Conservation (phyloP, 306 rosid species). For the Lablab purpureus region DNA sequence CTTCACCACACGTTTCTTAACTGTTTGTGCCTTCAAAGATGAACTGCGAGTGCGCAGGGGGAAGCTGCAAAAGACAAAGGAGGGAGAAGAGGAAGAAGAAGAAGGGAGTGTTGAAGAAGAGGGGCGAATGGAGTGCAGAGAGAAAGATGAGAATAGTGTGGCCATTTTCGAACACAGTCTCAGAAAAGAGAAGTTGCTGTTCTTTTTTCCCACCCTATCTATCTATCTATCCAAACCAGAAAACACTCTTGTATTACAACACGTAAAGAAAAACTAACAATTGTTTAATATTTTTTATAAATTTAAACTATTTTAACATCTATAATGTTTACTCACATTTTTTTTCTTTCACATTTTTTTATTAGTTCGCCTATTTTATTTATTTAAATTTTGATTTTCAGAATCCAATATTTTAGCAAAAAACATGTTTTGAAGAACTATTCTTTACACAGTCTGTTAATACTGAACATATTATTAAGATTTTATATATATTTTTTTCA, state of each 20-base stretch:
- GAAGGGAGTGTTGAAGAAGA: conserved; percentile 30
- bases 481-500: too few relatives aligned
- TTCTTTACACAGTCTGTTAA: too few relatives aligned
- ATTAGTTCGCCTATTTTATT: too few relatives aligned
- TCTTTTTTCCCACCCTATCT: conserved; percentile 25
- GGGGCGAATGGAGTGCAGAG: conserved; percentile 46
- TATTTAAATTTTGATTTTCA: too few relatives aligned
- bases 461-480: too few relatives aligned
- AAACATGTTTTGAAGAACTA: too few relatives aligned
- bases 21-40: conserved; percentile 31
- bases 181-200: neutral
- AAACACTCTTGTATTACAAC: neutral
- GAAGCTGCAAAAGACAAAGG: conserved; percentile 47
- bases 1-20: conserved; percentile 42
- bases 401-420: too few relatives aligned
- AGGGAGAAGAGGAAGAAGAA: conserved; percentile 31
- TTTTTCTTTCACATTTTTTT: too few relatives aligned
- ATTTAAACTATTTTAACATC: too few relatives aligned
- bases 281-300: too few relatives aligned
- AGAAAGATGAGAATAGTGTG: conserved; percentile 52
- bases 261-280: too few relatives aligned
- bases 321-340: too few relatives aligned
- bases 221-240: neutral
- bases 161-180: conserved; percentile 58
- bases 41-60: conserved; percentile 45